Base-by-base conservation (phyloP, 2,329 filamentous ascomycete genomes). In the Bipolaris oryzae region DNA sequence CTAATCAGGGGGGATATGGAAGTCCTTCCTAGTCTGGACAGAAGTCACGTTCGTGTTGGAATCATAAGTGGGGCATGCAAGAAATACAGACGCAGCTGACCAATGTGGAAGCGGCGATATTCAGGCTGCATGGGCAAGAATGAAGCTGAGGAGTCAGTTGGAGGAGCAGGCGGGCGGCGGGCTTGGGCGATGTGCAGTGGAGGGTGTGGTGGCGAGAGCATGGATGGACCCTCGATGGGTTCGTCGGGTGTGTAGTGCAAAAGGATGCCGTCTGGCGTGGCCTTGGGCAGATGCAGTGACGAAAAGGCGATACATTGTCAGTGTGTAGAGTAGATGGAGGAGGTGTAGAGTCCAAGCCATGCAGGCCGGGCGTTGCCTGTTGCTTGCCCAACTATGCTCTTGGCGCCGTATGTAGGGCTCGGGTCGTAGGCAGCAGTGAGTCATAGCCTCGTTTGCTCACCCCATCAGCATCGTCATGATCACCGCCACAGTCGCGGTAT, bases 391-490 rank as follows among this genome's bases (percentile, higher is more conserved):
- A 56, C 52, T 34, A 35, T 11, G 25, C 20, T 39, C 34, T 44
- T 41, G 25, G 38, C 35, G 35, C 23, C 39, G 20, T 11, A 15
- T 43, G 39, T 21, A 42, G 39, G 39, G 25, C 25, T 28, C 39
- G 21, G 23, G 21, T 37, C n/a, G 35, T 46, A 60, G 60, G 60
- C 57, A 62, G 38, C 57, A 58, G 58, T 63, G 61, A 63, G 50
- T 63, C 61, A 63, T 54, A 46, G 18, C 13, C 10, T 49, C 38
- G 28, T 51, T 31, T 53, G 38, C 18, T 10, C 11, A 21, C 20
- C 38, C 38, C 38, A 41, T 39, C 39, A 53, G 50, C 50, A 61
- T 59, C 42, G 28, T 45, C 42, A 45, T 33, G 25, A n/a, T 45
- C 42, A 31, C 25, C 20, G 43, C 25, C 20, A 52, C 38, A 39